These are phyloP conservation scores for Cystofilobasidium ferigula DNA, from an alignment of 768 basidiomycete genomes.

Conservation along the genomic window DNA sequence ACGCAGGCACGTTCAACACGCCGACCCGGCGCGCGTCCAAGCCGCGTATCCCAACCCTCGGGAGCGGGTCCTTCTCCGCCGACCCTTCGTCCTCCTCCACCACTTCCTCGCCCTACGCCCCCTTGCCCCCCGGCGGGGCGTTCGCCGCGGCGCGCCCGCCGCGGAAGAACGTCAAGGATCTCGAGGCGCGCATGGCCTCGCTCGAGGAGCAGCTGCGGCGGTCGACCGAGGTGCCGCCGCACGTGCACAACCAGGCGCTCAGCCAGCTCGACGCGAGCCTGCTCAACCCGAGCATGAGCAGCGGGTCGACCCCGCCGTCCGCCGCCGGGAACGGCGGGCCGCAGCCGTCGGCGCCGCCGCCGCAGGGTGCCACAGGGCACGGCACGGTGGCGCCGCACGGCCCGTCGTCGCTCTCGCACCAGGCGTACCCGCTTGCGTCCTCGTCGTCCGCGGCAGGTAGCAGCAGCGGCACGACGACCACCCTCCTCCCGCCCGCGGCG, in stretches of 20 bases:
- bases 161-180: constrained; percentile 26
- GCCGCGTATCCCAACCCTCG: constrained; percentile 5
- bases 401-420: constrained; percentile 3
- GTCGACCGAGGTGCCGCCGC: constrained; percentile 36
- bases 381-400: neutral
- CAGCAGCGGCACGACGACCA: no score
- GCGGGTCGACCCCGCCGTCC: neutral
- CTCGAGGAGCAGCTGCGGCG: constrained; percentile 37
- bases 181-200: constrained; percentile 37
- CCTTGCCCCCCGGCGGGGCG: neutral
- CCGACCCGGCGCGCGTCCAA: constrained; percentile 33
- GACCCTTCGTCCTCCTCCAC: neutral
- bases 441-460: neutral
- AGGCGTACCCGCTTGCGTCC: neutral
- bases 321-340: neutral
- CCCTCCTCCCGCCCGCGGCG: no score
- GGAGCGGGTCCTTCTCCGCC: neutral
- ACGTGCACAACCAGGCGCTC: constrained; percentile 38
- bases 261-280: constrained; percentile 35
- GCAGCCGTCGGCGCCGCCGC: neutral
- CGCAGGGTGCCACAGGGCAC: no score
- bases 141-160: neutral
- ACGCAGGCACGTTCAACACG: constrained; percentile 38
- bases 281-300: constrained; percentile 26
- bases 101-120: neutral